Percentiles rank a stretch among this genome's conserved stretches.
Conservation (phyloP, 202 grass and related monocot species). For the Bolboschoenoplectus hybrid region DNA sequence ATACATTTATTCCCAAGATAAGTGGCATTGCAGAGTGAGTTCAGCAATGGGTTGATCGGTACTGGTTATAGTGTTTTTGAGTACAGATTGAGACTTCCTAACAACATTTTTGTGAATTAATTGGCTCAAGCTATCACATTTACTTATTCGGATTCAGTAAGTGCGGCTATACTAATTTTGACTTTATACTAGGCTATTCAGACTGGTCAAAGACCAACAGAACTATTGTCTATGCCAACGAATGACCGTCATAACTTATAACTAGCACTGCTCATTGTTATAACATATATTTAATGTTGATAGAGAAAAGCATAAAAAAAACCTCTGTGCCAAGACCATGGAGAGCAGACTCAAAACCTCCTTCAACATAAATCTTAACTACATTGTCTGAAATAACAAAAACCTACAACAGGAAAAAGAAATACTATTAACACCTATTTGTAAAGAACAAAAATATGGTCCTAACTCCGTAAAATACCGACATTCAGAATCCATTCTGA, state of each 20-base stretch:
- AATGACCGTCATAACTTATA: neutral
- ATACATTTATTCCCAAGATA: slow-evolving; percentile 36
- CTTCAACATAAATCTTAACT: slow-evolving; percentile 91
- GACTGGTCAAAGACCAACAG: neutral
- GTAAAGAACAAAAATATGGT: slow-evolving; percentile 10
- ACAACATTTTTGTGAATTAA: neutral
- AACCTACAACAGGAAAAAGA: slow-evolving; percentile 53
- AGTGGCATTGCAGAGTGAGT: slow-evolving; percentile 12
- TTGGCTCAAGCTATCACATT: neutral
- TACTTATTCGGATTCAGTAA: neutral
- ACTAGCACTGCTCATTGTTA: neutral
- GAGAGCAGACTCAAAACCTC: slow-evolving; percentile 61
- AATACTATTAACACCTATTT: neutral
- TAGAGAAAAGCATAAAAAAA: slow-evolving; percentile 32
- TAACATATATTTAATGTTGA: neutral
- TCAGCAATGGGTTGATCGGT: neutral
- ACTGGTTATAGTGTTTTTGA: neutral
- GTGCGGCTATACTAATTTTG: neutral
- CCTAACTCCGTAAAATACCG: neutral
- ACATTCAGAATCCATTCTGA: slow-evolving; percentile 17
- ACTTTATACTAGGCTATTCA: neutral
- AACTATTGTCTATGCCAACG: neutral
- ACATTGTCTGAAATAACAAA: slow-evolving; percentile 84
- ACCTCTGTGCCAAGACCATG: slow-evolving; percentile 94
- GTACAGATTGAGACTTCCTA: slow-evolving; percentile 26